Base-by-base conservation (phyloP, 2,329 filamentous ascomycete genomes). In the Penicillium sp. region DNA sequence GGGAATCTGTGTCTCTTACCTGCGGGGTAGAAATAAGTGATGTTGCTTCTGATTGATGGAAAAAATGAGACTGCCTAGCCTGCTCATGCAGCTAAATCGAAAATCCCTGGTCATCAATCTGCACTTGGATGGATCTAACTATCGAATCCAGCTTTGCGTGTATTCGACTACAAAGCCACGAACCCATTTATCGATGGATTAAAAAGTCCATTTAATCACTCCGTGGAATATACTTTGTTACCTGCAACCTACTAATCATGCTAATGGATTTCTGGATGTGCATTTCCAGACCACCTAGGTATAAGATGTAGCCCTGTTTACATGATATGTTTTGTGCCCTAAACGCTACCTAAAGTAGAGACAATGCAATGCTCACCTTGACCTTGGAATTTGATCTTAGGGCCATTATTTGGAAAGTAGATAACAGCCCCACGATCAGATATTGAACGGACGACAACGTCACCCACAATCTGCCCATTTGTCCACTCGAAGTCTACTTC, bases 401-500 rank as follows among this genome's bases (percentile, higher is more conserved):
- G 50, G 16, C 57, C 63, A 55, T 60, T 46, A 21, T 60, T 54
- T 30, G 64, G 65, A 30, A 65, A 65, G 47, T 42, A 52, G n/a
- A 69, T 38, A 12, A 60, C 47, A n/a, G 52, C 20, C 53, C 61
- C 23, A 61, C 40, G 23, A 66, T 48, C 61, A 62, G 57, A 52
- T 21, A 46, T 52, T 9, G 38, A 52, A 28, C 50, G 42, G 23
- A 52, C 18, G 5, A 52, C n/a, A 30, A 52, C 50, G 16, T 52
- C 50, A 11, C 42, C 38, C 23, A 46, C 26, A 21, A 52, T 30
- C 1, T 33, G 7, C 1, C 57, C 50, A 18, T 66, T 50, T 21
- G 62, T 55, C 73, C 72, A 76, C 18, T 61, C 54, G 47, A 76
- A 69, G 51, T 68, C 67, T 24, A 75, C 56, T 38, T 65, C 61